Base-by-base conservation (phyloP, 2,329 filamentous ascomycete species). In the Scytalidium sp. region DNA sequence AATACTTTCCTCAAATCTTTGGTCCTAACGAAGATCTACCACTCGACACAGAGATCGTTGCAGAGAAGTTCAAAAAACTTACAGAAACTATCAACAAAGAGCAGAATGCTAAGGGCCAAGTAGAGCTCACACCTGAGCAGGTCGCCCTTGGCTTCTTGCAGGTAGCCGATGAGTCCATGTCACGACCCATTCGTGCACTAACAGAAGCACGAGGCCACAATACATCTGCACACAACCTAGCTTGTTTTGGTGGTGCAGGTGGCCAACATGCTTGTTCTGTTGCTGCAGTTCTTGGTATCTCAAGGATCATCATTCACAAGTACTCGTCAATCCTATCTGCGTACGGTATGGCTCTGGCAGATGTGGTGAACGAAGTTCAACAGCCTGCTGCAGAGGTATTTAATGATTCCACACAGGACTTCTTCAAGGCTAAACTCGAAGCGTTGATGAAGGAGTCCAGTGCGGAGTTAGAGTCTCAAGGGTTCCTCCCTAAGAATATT, bases 1-100 rank as follows among this genome's bases (percentile, higher is more conserved):
- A 93, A 53, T 94, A 92, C 73, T 96, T 96, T 63, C 90, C 90
- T 0, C 91, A 91, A 65, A 96, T 96, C 52, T 96, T 96, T 59
- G 91, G 91, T 43, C 85, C 89, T 65, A 86, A 90, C 27, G 91
- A 96, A 64, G 78, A 96, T 47, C 80, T 92, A 64, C 84, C 84
- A 0, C 70, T 96, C 2, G 90, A 96, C 61, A 73, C 79, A 1
- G 80, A 86, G 46, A 86, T 88, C 1, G 94, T 88, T 59, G 80
- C 81, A 63, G 82, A 79, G 58, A 78, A 88, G 1, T 88, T 96
- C 55, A 77, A 86, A 53, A 83, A 90, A 56, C 72, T 96, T 10
- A 82, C 90, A 0, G 77, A 85, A 25, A 77, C 89, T 60, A 87
- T 96, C 61, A 92, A 94, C 58, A 71, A 74, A 23, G 89, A 95